A percentile compares a stretch with the other conserved stretches of the same genome.
These are phyloP conservation scores for Nakaseomyces glabratus DNA, from an alignment of 1,139 yeast species.

Conservation along the genomic window DNA sequence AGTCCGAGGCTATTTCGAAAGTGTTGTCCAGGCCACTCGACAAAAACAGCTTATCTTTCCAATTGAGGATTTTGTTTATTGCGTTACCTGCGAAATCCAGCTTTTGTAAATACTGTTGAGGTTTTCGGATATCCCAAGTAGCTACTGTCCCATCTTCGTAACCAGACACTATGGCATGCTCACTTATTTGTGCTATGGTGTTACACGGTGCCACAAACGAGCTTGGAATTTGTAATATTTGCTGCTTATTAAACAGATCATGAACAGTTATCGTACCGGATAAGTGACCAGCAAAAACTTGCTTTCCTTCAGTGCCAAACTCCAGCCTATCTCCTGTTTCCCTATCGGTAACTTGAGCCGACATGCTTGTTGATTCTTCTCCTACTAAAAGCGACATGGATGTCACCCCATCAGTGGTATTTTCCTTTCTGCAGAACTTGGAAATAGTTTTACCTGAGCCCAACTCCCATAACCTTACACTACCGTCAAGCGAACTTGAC, in stretches of 20 bases:
- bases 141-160: constrained; percentile 41
- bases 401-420: constrained; percentile 33
- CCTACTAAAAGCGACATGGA: constrained; percentile 15
- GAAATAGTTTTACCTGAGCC: constrained; percentile 43
- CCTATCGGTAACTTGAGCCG: background rate
- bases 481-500: constrained; percentile 45
- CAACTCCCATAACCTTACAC: constrained; percentile 58
- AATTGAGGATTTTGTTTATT: too few species aligned
- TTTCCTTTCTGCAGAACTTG: constrained; percentile 33
- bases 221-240: constrained; percentile 19
- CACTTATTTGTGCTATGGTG: constrained; percentile 9
- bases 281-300: constrained; percentile 39
- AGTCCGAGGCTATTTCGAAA: too few species aligned
- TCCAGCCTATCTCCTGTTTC: constrained; percentile 23
- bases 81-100: too few species aligned
- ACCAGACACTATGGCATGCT: constrained; percentile 35
- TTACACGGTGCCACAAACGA: constrained; percentile 17
- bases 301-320: constrained; percentile 36
- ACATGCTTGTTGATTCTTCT: constrained; percentile 1
- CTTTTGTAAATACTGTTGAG: constrained; percentile 2
- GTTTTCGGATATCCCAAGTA: constrained; percentile 34
- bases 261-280: constrained; percentile 40
- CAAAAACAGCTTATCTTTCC: too few species aligned
- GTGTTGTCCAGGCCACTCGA: too few species aligned
- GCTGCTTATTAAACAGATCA: constrained; percentile 30